phyloP scores from a whole-genome alignment of 2,329 filamentous ascomycete species.

The Pezicula rhizophila region DNA sequence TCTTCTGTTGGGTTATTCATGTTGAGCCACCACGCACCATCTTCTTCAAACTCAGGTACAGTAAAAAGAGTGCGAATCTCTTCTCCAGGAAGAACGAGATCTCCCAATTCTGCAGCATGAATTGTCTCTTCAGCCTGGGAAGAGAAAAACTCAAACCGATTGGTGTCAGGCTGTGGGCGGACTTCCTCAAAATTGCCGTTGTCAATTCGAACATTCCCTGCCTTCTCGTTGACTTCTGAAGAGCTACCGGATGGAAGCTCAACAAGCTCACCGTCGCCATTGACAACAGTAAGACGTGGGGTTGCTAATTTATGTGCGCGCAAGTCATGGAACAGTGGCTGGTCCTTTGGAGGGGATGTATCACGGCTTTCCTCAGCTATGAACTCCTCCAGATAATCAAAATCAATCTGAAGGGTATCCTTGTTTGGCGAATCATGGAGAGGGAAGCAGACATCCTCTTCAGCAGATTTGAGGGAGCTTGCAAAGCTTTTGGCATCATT shows the following conservation, averaged over 20 bases:
- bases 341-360: conserved; percentile 25
- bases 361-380: conserved; percentile 56
- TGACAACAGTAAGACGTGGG: conserved; percentile 23
- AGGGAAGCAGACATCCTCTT: conserved; percentile 87
- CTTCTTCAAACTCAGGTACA: conserved; percentile 53
- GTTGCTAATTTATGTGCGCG: conserved; percentile 13
- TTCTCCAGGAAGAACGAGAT: conserved; percentile 82
- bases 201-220: conserved; percentile 33
- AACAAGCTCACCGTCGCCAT: conserved; percentile 51
- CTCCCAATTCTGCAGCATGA: conserved; percentile 82
- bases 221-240: conserved; percentile 44
- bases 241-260: conserved; percentile 42
- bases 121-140: conserved; percentile 92
- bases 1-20: conserved; percentile 85
- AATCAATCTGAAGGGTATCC: conserved; percentile 79
- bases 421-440: conserved; percentile 62
- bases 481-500: conserved; percentile 56
- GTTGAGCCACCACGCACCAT: conserved; percentile 98
- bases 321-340: conserved; percentile 28
- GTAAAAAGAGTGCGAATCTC: conserved; percentile 82
- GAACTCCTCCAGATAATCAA: conserved; percentile 90
- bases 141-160: conserved; percentile 94
- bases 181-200: conserved; percentile 28
- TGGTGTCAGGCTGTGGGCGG: conserved; percentile 51
- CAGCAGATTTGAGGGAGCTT: conserved; percentile 63